These are phyloP conservation scores for Vigna hirtella DNA, from an alignment of 306 rosid species.

Conservation along the genomic window DNA sequence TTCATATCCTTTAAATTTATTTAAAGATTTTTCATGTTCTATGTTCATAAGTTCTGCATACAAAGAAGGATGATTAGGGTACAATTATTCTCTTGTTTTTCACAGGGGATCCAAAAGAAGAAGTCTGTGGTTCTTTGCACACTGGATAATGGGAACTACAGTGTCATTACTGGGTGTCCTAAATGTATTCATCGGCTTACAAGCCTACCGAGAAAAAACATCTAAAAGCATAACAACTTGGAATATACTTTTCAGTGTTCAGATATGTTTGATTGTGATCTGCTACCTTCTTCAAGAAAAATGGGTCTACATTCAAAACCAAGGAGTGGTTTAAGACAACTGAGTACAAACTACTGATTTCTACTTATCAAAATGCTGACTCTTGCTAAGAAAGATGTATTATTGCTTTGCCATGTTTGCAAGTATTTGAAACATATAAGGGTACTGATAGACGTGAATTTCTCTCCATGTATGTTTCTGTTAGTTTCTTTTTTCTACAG, in stretches of 20 bases:
- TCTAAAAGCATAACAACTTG: slow-evolving; percentile 62
- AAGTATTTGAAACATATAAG: slow-evolving; percentile 24
- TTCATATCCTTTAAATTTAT: neutral
- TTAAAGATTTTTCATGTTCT: neutral
- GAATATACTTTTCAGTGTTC: slow-evolving; percentile 63
- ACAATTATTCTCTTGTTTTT: neutral
- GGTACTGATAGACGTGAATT: slow-evolving; percentile 14
- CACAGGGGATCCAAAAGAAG: slow-evolving; percentile 72
- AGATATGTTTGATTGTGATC: slow-evolving; percentile 54
- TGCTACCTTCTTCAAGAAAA: slow-evolving; percentile 85
- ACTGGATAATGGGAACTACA: slow-evolving; percentile 74
- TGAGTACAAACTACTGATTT: slow-evolving; percentile 43
- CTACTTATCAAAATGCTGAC: slow-evolving; percentile 44
- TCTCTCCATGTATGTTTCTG: neutral
- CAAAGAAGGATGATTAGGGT: neutral
- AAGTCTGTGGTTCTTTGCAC: slow-evolving; percentile 64
- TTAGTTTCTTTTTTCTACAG: neutral
- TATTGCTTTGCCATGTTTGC: slow-evolving; percentile 11
- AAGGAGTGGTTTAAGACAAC: slow-evolving; percentile 58
- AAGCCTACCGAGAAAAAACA: slow-evolving; percentile 74
- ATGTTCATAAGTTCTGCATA: neutral
- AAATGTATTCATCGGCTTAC: slow-evolving; percentile 69
- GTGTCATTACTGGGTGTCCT: slow-evolving; percentile 62
- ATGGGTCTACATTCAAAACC: slow-evolving; percentile 64
- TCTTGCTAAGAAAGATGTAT: slow-evolving; percentile 51